Evolutionary conservation across 208 protist species (phyloP).

Genomic region (Crithidia acanthocephali): DNA sequence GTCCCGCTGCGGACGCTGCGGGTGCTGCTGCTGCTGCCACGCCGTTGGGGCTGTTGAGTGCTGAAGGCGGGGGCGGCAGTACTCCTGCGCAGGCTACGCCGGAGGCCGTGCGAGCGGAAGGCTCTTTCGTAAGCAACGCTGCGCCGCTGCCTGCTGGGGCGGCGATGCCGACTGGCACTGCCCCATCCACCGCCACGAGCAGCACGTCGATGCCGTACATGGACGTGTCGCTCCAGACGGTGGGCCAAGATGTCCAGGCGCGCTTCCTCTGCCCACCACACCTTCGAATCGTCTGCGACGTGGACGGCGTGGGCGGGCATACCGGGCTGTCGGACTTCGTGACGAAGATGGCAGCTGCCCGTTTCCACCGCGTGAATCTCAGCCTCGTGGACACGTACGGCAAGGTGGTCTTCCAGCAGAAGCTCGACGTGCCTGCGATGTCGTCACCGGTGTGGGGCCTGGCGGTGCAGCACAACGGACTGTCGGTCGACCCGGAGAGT

Average conservation of each 20-base stretch:
- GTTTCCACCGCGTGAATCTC: slow-evolving; percentile 59
- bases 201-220: slow-evolving; percentile 43
- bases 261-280: slow-evolving; percentile 54
- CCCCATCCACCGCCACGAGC: too few relatives aligned
- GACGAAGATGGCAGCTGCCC: slow-evolving; percentile 47
- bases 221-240: slow-evolving; percentile 56
- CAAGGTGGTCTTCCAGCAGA: slow-evolving; percentile 73
- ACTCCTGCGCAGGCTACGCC: slow-evolving; percentile 10
- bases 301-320: slow-evolving; percentile 68
- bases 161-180: too few relatives aligned
- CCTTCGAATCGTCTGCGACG: slow-evolving; percentile 71
- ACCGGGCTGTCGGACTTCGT: slow-evolving; percentile 60
- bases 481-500: slow-evolving; percentile 56
- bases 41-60: background rate
- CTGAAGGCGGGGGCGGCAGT: background rate
- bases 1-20: slow-evolving; percentile 1
- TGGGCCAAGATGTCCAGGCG: slow-evolving; percentile 60
- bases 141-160: background rate
- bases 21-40: slow-evolving; percentile 1
- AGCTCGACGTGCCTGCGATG: slow-evolving; percentile 65
- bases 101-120: background rate
- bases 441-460: slow-evolving; percentile 58
- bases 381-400: slow-evolving; percentile 61
- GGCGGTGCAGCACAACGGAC: slow-evolving; percentile 58
- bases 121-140: background rate